phyloP scores from a whole-genome alignment of 768 basidiomycete genomes.

The Naematelia aurantialba region DNA sequence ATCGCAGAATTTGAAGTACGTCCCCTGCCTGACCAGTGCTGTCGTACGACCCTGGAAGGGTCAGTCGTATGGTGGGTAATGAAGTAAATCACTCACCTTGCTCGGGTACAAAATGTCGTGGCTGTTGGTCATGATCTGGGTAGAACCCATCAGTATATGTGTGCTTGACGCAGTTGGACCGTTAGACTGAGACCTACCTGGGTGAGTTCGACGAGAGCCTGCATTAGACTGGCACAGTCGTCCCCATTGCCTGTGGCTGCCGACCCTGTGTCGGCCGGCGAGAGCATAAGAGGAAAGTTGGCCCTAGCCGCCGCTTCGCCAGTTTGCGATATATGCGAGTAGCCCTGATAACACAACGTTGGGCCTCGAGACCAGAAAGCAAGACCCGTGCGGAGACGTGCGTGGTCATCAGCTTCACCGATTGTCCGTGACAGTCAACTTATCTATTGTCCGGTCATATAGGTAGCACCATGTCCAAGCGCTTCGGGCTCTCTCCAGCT shows the following conservation, averaged over 20 bases:
- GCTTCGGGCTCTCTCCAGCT: constrained; percentile 32
- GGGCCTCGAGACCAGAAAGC: constrained; percentile 49
- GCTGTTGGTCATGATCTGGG: constrained; percentile 48
- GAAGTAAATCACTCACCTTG: no score
- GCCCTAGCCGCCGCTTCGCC: constrained; percentile 39
- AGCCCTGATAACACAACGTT: constrained; percentile 42
- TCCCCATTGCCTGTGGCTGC: constrained; percentile 11
- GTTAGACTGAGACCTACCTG: constrained; percentile 11
- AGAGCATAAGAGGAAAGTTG: constrained; percentile 43
- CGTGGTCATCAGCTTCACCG: constrained; percentile 8
- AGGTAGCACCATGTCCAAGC: constrained; percentile 48
- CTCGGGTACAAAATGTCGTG: constrained; percentile 47
- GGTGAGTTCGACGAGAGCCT: constrained; percentile 41
- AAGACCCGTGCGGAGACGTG: constrained; percentile 42
- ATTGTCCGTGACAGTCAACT: not conserved
- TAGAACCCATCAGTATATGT: not conserved
- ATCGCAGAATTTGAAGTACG: constrained; percentile 36
- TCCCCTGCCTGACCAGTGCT: constrained; percentile 40
- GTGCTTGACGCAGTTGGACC: not conserved
- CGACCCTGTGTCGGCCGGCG: constrained; percentile 13
- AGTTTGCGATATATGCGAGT: constrained; percentile 42
- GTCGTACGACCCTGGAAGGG: constrained; percentile 18
- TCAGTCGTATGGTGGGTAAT: not conserved
- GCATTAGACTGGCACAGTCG: constrained; percentile 38
- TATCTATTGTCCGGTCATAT: constrained; percentile 42